phyloP scores from a whole-genome alignment of 257 asterid genomes.

The Parsonsia alboflavescens region DNA sequence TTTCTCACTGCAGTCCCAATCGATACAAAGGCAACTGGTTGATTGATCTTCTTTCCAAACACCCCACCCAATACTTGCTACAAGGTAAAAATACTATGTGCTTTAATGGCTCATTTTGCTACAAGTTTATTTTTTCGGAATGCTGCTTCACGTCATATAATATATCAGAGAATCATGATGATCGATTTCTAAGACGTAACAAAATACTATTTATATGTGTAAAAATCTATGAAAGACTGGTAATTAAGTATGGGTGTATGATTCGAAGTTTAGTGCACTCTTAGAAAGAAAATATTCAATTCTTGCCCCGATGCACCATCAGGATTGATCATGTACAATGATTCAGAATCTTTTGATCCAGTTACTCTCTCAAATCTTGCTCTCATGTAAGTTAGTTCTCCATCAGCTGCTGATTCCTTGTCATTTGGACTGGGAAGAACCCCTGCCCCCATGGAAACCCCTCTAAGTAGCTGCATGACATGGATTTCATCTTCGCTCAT shows the following conservation, averaged over 20 bases:
- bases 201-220: too few species aligned
- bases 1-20: not conserved
- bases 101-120: not conserved
- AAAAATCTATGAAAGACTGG: too few species aligned
- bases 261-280: slow-evolving; percentile 24
- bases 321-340: slow-evolving; percentile 87
- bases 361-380: slow-evolving; percentile 73
- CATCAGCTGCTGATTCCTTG: slow-evolving; percentile 36
- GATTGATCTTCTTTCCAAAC: not conserved
- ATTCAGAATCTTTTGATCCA: slow-evolving; percentile 82
- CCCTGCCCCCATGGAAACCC: slow-evolving; percentile 95
- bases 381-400: slow-evolving; percentile 76
- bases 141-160: too few species aligned
- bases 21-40: not conserved
- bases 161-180: too few species aligned
- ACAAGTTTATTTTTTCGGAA: not conserved
- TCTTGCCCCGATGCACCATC: slow-evolving; percentile 85
- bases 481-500: slow-evolving; percentile 75
- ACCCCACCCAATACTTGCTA: not conserved
- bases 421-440: slow-evolving; percentile 53
- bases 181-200: too few species aligned
- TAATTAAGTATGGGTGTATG: not conserved
- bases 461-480: slow-evolving; percentile 68
- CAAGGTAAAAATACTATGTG: not conserved
- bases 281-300: slow-evolving; percentile 73